These are phyloP conservation scores for Triangularia setosa DNA, from an alignment of 2,329 filamentous ascomycete species.

Conservation along the genomic window DNA sequence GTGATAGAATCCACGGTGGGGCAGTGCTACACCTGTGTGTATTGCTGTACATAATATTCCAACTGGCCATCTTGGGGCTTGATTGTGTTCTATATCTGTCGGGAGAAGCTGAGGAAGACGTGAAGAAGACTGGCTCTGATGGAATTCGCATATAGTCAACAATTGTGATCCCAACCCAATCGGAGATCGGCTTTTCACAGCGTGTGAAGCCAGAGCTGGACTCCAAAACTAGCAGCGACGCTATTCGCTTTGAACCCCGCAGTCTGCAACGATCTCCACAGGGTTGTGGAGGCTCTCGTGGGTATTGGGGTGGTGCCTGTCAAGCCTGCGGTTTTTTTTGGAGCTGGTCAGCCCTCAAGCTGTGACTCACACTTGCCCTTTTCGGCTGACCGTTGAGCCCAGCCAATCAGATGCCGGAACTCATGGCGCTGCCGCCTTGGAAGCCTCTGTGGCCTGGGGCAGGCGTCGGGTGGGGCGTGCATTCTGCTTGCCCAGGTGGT, in stretches of 20 bases:
- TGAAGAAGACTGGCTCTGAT: neutral
- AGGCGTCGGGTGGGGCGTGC: neutral
- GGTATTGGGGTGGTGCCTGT: neutral
- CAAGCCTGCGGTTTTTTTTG: slow-evolving; percentile 17
- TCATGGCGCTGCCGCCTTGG: slow-evolving; percentile 9
- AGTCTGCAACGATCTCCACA: neutral
- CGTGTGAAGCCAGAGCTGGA: neutral
- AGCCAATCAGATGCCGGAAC: slow-evolving; percentile 16
- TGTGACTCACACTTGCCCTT: slow-evolving; percentile 31
- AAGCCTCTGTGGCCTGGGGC: slow-evolving; percentile 10
- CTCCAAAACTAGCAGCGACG: neutral
- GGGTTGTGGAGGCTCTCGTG: neutral
- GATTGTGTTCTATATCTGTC: neutral
- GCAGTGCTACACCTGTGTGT: slow-evolving; percentile 14
- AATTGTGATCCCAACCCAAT: neutral
- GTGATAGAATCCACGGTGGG: slow-evolving; percentile 13
- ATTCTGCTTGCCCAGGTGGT: slow-evolving; percentile 9
- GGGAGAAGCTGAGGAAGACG: neutral
- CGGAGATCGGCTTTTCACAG: neutral
- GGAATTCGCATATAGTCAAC: neutral
- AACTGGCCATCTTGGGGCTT: neutral
- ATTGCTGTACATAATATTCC: slow-evolving; percentile 4
- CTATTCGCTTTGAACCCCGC: neutral
- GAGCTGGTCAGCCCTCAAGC: slow-evolving; percentile 2
- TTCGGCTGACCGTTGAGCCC: slow-evolving; percentile 17